Evolutionary conservation across 2,329 filamentous ascomycete species (phyloP).

Genomic region (Orbilia javanica): DNA sequence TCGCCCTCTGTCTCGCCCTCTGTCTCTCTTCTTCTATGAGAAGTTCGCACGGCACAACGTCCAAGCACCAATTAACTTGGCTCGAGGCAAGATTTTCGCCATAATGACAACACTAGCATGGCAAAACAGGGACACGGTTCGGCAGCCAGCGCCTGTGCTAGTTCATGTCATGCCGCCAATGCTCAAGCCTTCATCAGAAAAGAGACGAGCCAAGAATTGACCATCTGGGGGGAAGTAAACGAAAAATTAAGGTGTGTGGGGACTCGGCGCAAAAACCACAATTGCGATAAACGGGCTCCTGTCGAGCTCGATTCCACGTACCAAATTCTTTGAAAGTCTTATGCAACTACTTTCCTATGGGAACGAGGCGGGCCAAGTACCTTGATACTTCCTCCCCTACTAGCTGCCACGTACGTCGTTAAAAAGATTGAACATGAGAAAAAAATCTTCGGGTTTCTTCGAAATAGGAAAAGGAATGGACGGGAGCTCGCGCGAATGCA

Average conservation of each 20-base stretch:
- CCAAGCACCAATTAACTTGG: slow-evolving; percentile 9
- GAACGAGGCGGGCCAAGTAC: slow-evolving; percentile 48
- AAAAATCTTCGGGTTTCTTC: slow-evolving; percentile 16
- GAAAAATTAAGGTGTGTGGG: slow-evolving; percentile 7
- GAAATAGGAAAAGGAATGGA: slow-evolving; percentile 11
- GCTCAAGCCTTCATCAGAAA: slow-evolving; percentile 13
- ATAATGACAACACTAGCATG: slow-evolving; percentile 46
- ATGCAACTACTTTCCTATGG: slow-evolving; percentile 46
- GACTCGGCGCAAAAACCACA: slow-evolving; percentile 4
- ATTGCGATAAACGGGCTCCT: slow-evolving; percentile 10
- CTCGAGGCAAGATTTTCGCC: slow-evolving; percentile 43
- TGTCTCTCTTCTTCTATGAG: not conserved
- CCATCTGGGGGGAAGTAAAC: slow-evolving; percentile 1
- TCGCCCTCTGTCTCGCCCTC: not conserved
- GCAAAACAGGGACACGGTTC: slow-evolving; percentile 53
- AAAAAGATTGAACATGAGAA: too few relatives aligned
- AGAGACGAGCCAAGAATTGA: slow-evolving; percentile 4
- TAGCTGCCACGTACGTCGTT: slow-evolving; percentile 30
- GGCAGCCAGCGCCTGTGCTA: slow-evolving; percentile 22
- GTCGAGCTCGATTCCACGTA: slow-evolving; percentile 20
- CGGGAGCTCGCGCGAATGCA: slow-evolving; percentile 16
- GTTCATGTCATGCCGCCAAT: slow-evolving; percentile 34
- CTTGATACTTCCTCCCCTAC: not conserved
- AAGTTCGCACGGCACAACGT: slow-evolving; percentile 1
- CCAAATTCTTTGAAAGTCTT: slow-evolving; percentile 16